Evolutionary conservation across 441 rosid species (phyloP), one percentile per base, ranked within the genome.

Genomic region (Pelargonium exstipulatum): DNA sequence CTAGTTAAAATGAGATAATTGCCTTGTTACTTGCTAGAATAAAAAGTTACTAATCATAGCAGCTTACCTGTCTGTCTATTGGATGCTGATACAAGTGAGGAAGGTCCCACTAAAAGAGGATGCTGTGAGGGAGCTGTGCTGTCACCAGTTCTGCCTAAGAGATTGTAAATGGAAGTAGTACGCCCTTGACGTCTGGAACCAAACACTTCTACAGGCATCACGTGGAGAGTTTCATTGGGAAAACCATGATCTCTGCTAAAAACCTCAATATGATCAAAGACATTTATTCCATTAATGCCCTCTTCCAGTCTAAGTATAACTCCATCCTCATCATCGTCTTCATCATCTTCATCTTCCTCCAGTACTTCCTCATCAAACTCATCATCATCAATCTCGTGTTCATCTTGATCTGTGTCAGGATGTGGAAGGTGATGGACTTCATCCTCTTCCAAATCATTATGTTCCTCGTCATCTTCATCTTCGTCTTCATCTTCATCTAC

Each of bases 171-270:
- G 57, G 99, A 95, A 58, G 99, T 88, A 16, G 96, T 92, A 65
- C 99, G 88, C 13, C 96, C 95, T 79, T 84, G 99, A 76, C 97
- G 98, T 74, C 98, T 85, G 20, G 99, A 95, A 77, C 99, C 97
- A 78, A 92, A 92, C 81, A 92, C 88, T 78, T 95, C 99, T 73
- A 92, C 98, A 17, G 98, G 99, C 98, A 95, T 95, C 69, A 95
- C 91, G 79, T 83, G 98, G 51, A 95, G 91, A 62, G 96, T 83
- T 71, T 95, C 98, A 81, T 86, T 87, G 40, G 92, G 82, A 79
- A 95, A 95, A 83, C 82, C 81, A 77, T 90, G 85, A 71, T 92
- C 93, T 83, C 97, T 87, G 60, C 93, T 86, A 74, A 92, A 88
- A 81, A 92, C 97, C 82, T 90, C 99, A 73, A 92, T 84, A 79